A percentile compares a stretch with the other conserved stretches of the same genome.
Conservation (phyloP, 2,329 filamentous ascomycete genomes). For the Apiospora arundinis region DNA sequence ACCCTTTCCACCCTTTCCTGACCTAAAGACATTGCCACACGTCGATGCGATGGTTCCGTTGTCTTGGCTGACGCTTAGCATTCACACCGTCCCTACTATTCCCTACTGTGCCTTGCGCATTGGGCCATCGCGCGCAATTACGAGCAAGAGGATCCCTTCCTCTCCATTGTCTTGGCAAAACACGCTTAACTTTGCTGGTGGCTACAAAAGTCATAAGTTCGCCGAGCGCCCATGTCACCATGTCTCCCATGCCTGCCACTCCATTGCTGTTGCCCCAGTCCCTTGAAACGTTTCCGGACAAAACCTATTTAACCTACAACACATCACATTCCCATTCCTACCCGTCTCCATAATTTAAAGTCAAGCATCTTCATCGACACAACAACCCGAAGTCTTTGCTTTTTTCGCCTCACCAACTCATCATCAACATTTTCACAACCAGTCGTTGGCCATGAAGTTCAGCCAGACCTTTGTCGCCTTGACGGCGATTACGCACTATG, state of each 20-base stretch:
- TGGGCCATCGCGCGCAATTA: slow-evolving; percentile 3
- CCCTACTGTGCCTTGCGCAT: slow-evolving; percentile 12
- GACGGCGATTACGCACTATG: slow-evolving; percentile 29
- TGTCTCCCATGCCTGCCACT: neutral
- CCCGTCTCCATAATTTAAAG: slow-evolving; percentile 6
- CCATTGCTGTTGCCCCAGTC: neutral
- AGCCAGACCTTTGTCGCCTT: slow-evolving; percentile 33
- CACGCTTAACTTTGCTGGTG: neutral
- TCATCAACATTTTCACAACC: neutral
- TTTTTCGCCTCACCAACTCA: neutral
- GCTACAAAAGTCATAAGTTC: neutral
- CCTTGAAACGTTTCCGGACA: slow-evolving; percentile 12
- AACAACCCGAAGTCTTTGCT: neutral
- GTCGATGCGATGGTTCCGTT: neutral
- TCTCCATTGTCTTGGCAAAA: neutral
- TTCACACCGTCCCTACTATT: neutral
- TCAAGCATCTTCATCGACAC: neutral
- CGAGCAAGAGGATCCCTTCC: neutral
- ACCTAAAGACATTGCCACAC: neutral
- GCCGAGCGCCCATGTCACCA: neutral
- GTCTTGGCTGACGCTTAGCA: slow-evolving; percentile 17
- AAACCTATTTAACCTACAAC: slow-evolving; percentile 2
- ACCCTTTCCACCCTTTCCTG: neutral
- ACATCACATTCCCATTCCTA: neutral
- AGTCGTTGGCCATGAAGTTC: slow-evolving; percentile 35